Conservation (phyloP, 2,329 filamentous ascomycete species). For the Grosmannia serpens region DNA sequence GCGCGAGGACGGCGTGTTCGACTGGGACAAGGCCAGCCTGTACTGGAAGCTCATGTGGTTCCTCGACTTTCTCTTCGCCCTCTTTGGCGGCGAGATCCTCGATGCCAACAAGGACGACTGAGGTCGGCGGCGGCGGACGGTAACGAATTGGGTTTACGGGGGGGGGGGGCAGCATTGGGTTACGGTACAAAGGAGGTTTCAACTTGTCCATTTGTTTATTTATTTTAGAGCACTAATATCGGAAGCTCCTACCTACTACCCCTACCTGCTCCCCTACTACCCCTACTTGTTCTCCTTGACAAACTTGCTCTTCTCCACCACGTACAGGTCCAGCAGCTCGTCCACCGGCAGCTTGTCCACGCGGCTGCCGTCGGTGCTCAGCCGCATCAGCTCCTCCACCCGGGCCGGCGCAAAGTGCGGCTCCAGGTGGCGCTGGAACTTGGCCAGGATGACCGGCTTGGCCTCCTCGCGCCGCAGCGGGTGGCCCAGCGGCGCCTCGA, state of each 20-base stretch:
- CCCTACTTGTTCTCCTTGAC: slow-evolving; percentile 14
- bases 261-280: neutral
- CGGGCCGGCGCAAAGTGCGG: slow-evolving; percentile 68
- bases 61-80: slow-evolving; percentile 44
- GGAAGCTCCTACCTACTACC: too few species aligned
- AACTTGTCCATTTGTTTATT: neutral
- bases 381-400: slow-evolving; percentile 71
- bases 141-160: neutral
- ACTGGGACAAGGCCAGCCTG: slow-evolving; percentile 56
- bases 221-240: too few species aligned
- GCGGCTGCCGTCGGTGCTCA: slow-evolving; percentile 63
- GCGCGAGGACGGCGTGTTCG: slow-evolving; percentile 63
- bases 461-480: slow-evolving; percentile 85
- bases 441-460: slow-evolving; percentile 90
- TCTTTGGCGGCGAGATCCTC: slow-evolving; percentile 49
- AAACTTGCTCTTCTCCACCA: slow-evolving; percentile 51
- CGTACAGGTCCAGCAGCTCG: slow-evolving; percentile 82
- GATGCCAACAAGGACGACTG: slow-evolving; percentile 48
- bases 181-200: neutral
- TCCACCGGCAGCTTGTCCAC: slow-evolving; percentile 77
- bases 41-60: slow-evolving; percentile 59
- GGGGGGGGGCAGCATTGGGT: too few species aligned
- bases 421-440: slow-evolving; percentile 85
- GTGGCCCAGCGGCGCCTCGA: slow-evolving; percentile 92
- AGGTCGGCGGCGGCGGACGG: neutral